A percentile compares a stretch with the other conserved stretches of the same genome.
Evolutionary conservation across 2,329 filamentous ascomycete species (phyloP).

Genomic region (Beauveria asiatica): DNA sequence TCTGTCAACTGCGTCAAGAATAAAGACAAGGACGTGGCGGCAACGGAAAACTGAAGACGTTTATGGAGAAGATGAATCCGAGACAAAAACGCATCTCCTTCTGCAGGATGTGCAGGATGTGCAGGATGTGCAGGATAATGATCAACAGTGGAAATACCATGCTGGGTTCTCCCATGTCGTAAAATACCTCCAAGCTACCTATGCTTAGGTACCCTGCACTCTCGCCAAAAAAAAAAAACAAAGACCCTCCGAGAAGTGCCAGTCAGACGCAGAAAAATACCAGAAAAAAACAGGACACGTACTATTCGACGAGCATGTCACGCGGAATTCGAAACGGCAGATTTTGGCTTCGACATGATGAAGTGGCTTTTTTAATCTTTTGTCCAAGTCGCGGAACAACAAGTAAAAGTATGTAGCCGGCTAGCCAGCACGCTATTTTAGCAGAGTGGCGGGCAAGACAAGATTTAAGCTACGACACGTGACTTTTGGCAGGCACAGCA

Average conservation of each 20-base stretch:
- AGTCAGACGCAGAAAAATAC: too few species aligned
- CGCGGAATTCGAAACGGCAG: too few species aligned
- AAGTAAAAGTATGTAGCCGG: too few species aligned
- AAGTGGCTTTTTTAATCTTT: not conserved
- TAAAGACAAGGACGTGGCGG: not conserved
- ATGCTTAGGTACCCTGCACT: too few species aligned
- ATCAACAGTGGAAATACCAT: not conserved
- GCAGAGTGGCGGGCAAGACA: not conserved
- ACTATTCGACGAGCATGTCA: too few species aligned
- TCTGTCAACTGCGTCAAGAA: not conserved
- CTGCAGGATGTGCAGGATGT: not conserved
- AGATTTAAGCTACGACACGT: not conserved
- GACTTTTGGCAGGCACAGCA: not conserved
- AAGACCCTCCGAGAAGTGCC: too few species aligned
- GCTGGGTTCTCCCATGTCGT: too few species aligned
- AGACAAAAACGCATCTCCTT: not conserved
- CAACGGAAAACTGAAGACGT: not conserved
- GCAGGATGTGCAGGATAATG: not conserved
- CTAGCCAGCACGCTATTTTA: too few species aligned
- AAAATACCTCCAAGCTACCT: too few species aligned
- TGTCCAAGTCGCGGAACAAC: too few species aligned
- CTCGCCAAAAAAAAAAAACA: too few species aligned
- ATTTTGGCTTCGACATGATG: not conserved
- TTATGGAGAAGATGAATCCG: not conserved
- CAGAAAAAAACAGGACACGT: too few species aligned